Base-by-base conservation (phyloP, 352 stramenopile genomes). In the Globisporangium orthogonon region DNA sequence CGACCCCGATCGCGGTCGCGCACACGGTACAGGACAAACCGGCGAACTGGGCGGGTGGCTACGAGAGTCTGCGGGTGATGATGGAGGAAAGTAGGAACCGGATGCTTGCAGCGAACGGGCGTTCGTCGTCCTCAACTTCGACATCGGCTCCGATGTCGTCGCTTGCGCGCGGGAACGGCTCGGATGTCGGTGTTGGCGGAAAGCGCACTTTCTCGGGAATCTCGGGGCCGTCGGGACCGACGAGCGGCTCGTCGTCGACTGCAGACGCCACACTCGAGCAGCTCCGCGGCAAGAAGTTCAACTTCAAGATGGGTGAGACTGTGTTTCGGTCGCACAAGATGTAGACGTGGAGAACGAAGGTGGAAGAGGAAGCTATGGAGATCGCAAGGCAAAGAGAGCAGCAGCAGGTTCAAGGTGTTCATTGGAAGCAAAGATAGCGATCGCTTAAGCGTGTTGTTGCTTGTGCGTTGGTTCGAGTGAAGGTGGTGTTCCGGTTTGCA, bases 61-160 rank as follows among this genome's bases (percentile, higher is more conserved):
- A 89, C 50, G 83, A 93, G 54, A 89, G 77, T 39, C 65, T 94
- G 54, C 80, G 85, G 7, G 52, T 82, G 14, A 84, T 94, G 67
- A 92, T 94, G 76, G 85, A 94, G 54, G 80, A 91, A 41, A 94
- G 75, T 67, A 89, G 87, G 71, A 87, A 71, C 56, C 74, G 77
- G 4, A 52, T 72, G 51, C 39, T 82, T 31, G 71, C 67, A 30
- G 64, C 66, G 48, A 61, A 52, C 23, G 61, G 63, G 40, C 17
- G 47, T 17, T 30, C 48, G 40, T 30, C 45, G 18, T 4, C 43
- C 11, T 18, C 15, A 15, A 30, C 50, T 23, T 60, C 48, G 17
- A 28, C 28, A 14, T 39, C 33, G 15, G 37, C 31, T 11, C 23
- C 31, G n/a, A 23, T 18, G 0, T 51, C 56, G 18, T 56, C 40